These are phyloP conservation scores for Malania oleifera DNA, from an alignment of 164 flowering plant genomes.

Conservation along the genomic window DNA sequence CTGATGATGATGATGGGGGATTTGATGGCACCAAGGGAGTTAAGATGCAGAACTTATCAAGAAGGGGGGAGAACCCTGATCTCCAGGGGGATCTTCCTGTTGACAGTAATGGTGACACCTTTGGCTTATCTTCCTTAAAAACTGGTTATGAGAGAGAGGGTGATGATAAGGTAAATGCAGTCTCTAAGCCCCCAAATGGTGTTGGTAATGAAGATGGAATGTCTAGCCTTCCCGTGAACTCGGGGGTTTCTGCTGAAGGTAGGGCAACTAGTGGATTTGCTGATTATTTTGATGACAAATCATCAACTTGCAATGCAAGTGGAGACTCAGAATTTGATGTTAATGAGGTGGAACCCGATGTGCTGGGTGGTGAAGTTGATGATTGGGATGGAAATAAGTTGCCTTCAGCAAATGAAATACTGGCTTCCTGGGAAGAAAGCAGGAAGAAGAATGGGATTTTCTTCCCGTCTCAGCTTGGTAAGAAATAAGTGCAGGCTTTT, in stretches of 20 bases:
- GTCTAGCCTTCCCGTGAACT: background rate
- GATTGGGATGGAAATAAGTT: conserved; percentile 16
- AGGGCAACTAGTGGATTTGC: background rate
- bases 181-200: background rate
- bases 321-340: conserved; percentile 10
- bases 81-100: conserved; percentile 1
- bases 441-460: conserved; percentile 37
- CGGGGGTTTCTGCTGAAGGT: conserved; percentile 2
- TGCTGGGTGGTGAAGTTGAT: conserved; percentile 12
- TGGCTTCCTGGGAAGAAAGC: conserved; percentile 57
- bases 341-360: conserved; percentile 16
- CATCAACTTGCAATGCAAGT: background rate
- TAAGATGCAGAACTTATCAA: conserved; percentile 2
- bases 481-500: conserved; percentile 3
- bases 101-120: conserved; percentile 1
- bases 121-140: background rate
- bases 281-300: background rate
- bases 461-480: conserved; percentile 18
- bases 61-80: background rate
- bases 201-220: background rate
- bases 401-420: conserved; percentile 63
- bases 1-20: conserved; percentile 1
- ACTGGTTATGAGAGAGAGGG: background rate
- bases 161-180: conserved; percentile 6
- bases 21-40: conserved; percentile 1